Conservation (phyloP, 345 rosid genomes). For the Kernera saxatilis region DNA sequence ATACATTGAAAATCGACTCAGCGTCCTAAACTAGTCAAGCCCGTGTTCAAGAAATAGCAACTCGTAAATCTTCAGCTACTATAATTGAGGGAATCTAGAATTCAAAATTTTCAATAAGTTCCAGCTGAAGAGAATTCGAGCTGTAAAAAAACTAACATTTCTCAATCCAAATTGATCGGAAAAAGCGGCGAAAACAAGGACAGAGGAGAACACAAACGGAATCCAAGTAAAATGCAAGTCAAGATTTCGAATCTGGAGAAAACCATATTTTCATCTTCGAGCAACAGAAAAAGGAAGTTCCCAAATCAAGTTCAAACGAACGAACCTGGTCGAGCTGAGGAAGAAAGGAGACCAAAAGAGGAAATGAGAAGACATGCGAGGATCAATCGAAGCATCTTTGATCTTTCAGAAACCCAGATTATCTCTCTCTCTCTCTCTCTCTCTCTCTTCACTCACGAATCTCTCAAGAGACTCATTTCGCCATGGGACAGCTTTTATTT, state of each 20-base stretch:
- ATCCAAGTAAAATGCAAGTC: slow-evolving; percentile 1
- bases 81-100: not conserved
- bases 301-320: slow-evolving; percentile 1
- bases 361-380: slow-evolving; percentile 37
- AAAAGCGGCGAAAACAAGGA: not conserved
- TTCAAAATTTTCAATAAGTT: not conserved
- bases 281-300: not conserved
- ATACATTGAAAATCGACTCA: not conserved
- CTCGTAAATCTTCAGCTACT: not conserved
- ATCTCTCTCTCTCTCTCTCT: too few relatives aligned
- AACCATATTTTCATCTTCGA: not conserved
- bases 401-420: slow-evolving; percentile 5
- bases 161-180: slow-evolving; percentile 2
- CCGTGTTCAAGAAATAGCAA: not conserved
- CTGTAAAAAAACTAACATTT: not conserved
- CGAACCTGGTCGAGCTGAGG: slow-evolving; percentile 49
- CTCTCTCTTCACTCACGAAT: not conserved
- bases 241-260: slow-evolving; percentile 7
- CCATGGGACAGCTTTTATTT: slow-evolving; percentile 13
- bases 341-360: slow-evolving; percentile 26
- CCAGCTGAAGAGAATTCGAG: not conserved
- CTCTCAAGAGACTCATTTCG: slow-evolving; percentile 12
- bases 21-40: not conserved
- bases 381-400: slow-evolving; percentile 33
- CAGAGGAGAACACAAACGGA: not conserved